These are phyloP conservation scores for Mortierella sp. DNA, from an alignment of 371 early-diverging fungal genomes.

Conservation along the genomic window DNA sequence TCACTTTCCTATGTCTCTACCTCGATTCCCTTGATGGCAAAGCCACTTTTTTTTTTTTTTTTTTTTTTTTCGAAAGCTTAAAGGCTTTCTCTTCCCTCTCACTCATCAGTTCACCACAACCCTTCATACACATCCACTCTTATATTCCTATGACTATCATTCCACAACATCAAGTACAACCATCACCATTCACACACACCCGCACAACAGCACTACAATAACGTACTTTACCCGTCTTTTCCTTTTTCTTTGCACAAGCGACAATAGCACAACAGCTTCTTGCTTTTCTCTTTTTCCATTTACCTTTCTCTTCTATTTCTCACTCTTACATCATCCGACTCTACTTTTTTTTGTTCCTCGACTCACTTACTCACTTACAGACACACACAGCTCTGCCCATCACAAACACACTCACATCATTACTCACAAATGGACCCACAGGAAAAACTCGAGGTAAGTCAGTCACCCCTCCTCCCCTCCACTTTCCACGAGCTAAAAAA, in stretches of 20 bases:
- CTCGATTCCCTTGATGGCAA: not conserved
- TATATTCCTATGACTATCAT: not conserved
- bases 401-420: not conserved
- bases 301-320: not conserved
- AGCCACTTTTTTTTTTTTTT: not conserved
- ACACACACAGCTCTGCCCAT: not conserved
- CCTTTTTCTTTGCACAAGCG: not conserved
- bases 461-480: not conserved
- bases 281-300: not conserved
- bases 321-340: not conserved
- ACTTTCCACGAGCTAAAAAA: not conserved
- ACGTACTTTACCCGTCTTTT: not conserved
- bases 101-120: not conserved
- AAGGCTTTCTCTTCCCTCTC: not conserved
- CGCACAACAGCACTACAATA: not conserved
- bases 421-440: slow-evolving; percentile 37
- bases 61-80: not conserved
- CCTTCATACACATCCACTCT: not conserved
- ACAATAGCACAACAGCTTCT: not conserved
- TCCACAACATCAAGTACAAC: not conserved
- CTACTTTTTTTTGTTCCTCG: not conserved
- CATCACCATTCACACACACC: not conserved
- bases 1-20: not conserved
- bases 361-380: not conserved
- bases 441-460: slow-evolving; percentile 53